Conservation (phyloP, 176 grass and related monocot genomes). For the Leersia perrieri region DNA sequence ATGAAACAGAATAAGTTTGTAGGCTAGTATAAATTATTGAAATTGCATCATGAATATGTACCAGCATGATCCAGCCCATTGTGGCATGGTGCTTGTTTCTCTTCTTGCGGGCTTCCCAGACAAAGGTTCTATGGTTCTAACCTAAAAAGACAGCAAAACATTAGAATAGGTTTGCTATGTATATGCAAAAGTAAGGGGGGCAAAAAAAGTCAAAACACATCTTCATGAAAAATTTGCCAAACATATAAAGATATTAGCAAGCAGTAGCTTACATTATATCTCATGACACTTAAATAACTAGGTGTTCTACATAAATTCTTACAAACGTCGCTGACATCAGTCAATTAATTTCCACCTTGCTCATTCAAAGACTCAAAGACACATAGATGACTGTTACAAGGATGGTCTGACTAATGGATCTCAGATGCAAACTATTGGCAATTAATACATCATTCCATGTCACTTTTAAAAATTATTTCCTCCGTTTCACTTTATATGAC, state of each 20-base stretch:
- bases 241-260: neutral
- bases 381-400: neutral
- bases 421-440: neutral
- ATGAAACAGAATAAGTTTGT: neutral
- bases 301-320: neutral
- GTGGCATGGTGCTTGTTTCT: constrained; percentile 99
- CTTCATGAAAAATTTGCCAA: neutral
- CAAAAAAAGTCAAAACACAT: neutral
- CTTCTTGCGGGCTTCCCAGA: constrained; percentile 73
- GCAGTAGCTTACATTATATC: constrained; percentile 9
- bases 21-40: constrained; percentile 4
- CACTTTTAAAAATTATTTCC: neutral
- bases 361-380: constrained; percentile 10
- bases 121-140: constrained; percentile 59
- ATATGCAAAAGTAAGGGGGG: constrained; percentile 5
- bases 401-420: neutral
- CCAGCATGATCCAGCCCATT: constrained; percentile 99
- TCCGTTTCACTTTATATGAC: too few relatives aligned
- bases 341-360: neutral
- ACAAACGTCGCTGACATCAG: neutral
- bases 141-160: constrained; percentile 50
- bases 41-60: constrained; percentile 31
- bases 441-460: neutral
- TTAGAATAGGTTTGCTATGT: neutral
- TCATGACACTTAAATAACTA: constrained; percentile 17